Evolutionary conservation across 805 yeast species (phyloP).

Genomic region (Candida bentonensis): DNA sequence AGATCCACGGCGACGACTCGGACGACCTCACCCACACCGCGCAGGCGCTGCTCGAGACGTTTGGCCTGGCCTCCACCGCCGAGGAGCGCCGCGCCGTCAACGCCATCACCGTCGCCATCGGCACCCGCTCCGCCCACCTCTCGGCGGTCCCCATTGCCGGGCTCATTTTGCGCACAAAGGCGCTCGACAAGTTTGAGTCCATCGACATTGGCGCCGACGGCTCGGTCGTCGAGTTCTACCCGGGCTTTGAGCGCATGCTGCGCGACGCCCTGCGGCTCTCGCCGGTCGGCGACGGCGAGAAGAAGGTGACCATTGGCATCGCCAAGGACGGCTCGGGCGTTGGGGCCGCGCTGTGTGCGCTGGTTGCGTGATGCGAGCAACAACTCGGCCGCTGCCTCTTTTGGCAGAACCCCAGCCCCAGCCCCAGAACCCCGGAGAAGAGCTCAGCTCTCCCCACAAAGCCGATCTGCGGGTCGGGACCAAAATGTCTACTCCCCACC

Average conservation of each 20-base stretch:
- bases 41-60: conserved; percentile 29
- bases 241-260: conserved; percentile 70
- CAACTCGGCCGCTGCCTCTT: too few species aligned
- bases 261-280: conserved; percentile 57
- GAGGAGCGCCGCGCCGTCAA: conserved; percentile 69
- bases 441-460: too few species aligned
- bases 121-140: conserved; percentile 79
- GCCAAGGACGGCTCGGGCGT: conserved; percentile 96
- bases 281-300: conserved; percentile 57
- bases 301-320: conserved; percentile 60
- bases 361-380: conserved; percentile 19
- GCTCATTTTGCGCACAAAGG: conserved; percentile 48
- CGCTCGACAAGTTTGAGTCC: conserved; percentile 50
- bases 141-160: conserved; percentile 88
- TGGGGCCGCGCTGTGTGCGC: conserved; percentile 92
- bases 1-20: conserved; percentile 75
- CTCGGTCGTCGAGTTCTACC: conserved; percentile 84
- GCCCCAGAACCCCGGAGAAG: too few species aligned
- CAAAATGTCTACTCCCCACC: too few species aligned
- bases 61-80: conserved; percentile 51
- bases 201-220: conserved; percentile 96
- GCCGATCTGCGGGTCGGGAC: too few species aligned
- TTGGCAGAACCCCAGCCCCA: too few species aligned
- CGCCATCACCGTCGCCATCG: conserved; percentile 58
- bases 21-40: conserved; percentile 31